Percentiles rank a stretch among this genome's conserved stretches.
Evolutionary conservation across 169 alveolate species (phyloP).

Genomic region (Plasmodium relictum): DNA sequence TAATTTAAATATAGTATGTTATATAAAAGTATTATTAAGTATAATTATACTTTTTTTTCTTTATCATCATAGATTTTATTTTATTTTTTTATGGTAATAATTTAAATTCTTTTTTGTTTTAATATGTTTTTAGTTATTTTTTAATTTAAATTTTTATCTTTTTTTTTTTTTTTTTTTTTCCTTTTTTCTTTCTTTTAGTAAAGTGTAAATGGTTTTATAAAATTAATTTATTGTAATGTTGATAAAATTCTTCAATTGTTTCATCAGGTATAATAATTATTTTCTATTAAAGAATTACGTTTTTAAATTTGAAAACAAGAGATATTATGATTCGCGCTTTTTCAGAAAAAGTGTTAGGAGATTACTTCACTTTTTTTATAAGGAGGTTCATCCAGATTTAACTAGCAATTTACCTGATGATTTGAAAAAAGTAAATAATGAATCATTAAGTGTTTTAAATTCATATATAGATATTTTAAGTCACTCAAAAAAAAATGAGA

Average conservation of each 20-base stretch:
- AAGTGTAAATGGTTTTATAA: not conserved
- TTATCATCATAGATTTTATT: too few relatives aligned
- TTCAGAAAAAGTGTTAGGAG: constrained; percentile 57
- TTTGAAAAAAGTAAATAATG: constrained; percentile 67
- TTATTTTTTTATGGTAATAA: too few relatives aligned
- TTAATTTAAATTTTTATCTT: not conserved
- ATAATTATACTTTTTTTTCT: too few relatives aligned
- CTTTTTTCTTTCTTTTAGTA: not conserved
- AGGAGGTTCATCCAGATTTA: constrained; percentile 77
- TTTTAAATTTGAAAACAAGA: constrained; percentile 17
- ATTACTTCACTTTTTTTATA: constrained; percentile 72
- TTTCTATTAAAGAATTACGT: constrained; percentile 3
- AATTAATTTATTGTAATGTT: constrained; percentile 17
- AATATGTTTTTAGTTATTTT: not conserved
- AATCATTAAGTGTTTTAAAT: constrained; percentile 75
- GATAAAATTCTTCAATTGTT: constrained; percentile 9
- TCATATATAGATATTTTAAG: constrained; percentile 69
- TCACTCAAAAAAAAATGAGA: constrained; percentile 31
- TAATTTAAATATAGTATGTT: too few relatives aligned
- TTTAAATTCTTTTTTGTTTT: too few relatives aligned
- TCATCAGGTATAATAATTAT: constrained; percentile 11
- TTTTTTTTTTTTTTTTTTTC: not conserved
- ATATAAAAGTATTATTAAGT: too few relatives aligned
- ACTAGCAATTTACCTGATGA: constrained; percentile 67
- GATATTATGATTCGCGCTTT: constrained; percentile 34